Evolutionary conservation across 768 basidiomycete species (phyloP), one percentile per base, ranked within the genome.

Genomic region (Royoungia palumana): DNA sequence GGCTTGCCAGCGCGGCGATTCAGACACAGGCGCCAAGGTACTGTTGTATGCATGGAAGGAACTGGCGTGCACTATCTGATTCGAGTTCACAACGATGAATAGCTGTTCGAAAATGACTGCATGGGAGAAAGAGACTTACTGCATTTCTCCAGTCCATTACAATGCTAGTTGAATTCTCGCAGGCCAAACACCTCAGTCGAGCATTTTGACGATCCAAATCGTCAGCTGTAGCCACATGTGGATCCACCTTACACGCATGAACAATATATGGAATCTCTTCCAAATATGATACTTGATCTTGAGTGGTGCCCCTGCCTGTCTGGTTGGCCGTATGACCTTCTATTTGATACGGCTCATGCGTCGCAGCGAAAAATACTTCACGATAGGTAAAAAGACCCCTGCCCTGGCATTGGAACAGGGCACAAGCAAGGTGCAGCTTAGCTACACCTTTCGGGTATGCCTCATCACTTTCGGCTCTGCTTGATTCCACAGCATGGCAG

Each of bases 191-290:
- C 13, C 4, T 22, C 25, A 59, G n/a, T 32, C 50, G 48, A 30
- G 58, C 46, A 34, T 57, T 51, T 14, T 39, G 56, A 10, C 20
- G 40, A 22, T 57, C 49, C 56, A 51, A 48, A 30, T 57, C 49
- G 35, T 35, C 49, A 11, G n/a, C 35, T 6, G 32, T 55, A 13
- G 56, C 51, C 21, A 47, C 41, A 11, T 30, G 41, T 7, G 54
- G 49, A 28, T 57, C 50, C n/a, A 58, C 8, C 6, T 56, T 48
- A 28, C 57, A 54, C 6, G 51, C 42, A 20, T 34, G 43, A 35
- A 55, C 27, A 9, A 56, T 37, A 14, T 46, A 41, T 1, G 49
- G 49, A 20, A 56, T 51, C 30, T 58, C 56, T 14, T 47, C 42
- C 36, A 28, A 28, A 28, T 9, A 58, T 6, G 32, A 51, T 49